Percentiles rank a stretch among this genome's conserved stretches.
Conservation (phyloP, 495 filamentous ascomycete genomes). For the Podospora comata region DNA sequence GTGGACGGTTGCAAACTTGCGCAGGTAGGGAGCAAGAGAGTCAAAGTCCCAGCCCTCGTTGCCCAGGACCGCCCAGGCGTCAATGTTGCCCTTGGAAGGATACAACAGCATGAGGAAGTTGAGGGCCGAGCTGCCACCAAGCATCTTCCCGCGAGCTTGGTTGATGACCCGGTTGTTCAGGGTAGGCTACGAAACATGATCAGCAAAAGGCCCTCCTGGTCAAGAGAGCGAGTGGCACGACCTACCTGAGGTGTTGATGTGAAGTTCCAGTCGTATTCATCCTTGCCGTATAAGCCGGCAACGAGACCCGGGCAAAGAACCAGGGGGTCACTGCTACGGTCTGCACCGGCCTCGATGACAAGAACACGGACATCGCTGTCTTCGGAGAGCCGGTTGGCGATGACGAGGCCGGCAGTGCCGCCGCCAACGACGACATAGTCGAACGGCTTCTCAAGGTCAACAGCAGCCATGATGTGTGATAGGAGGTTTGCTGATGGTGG, state of each 20-base stretch:
- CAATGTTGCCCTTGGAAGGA: conserved; percentile 43
- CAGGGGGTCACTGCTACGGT: conserved; percentile 45
- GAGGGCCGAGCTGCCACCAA: conserved; percentile 56
- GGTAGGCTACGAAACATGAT: conserved; percentile 23
- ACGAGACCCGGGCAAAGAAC: conserved; percentile 49
- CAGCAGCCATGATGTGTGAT: conserved; percentile 9
- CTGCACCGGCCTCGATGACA: conserved; percentile 55
- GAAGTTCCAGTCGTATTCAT: conserved; percentile 56
- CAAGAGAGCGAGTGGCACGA: conserved; percentile 7
- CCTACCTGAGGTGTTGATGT: conserved; percentile 48
- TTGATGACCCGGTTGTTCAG: conserved; percentile 35
- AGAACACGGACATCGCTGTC: conserved; percentile 41
- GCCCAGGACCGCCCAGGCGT: conserved; percentile 54
- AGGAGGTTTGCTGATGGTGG: neutral
- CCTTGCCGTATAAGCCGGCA: conserved; percentile 43
- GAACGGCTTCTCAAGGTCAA: conserved; percentile 41
- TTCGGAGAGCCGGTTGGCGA: conserved; percentile 59
- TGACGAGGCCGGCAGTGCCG: conserved; percentile 83
- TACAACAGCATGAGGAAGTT: conserved; percentile 53
- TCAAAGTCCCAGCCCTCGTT: conserved; percentile 54
- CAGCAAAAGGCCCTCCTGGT: conserved; percentile 2
- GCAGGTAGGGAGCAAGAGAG: conserved; percentile 47
- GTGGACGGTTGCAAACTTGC: conserved; percentile 41
- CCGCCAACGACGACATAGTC: conserved; percentile 87
- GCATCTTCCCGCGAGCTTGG: conserved; percentile 50